Evolutionary conservation across 495 filamentous ascomycete species (phyloP).

Genomic region (Xylaria longipes): DNA sequence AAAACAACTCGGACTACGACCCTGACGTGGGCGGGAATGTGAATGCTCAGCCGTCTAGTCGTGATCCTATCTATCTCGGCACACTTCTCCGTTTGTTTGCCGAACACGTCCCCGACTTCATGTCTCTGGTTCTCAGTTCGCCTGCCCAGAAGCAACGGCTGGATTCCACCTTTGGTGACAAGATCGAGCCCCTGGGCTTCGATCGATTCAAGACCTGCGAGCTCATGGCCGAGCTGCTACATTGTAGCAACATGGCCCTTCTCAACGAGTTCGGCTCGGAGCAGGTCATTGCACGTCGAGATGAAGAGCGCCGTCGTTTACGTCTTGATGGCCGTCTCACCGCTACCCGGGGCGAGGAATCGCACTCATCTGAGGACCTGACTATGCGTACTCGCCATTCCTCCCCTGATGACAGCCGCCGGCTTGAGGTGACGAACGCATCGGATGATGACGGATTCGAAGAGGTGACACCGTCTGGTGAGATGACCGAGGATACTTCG

Average conservation of each 20-base stretch:
- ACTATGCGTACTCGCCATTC: conserved; percentile 55
- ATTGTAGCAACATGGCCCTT: conserved; percentile 99
- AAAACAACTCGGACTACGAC: conserved; percentile 99
- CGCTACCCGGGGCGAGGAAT: conserved; percentile 44
- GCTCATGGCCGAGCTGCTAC: conserved; percentile 95
- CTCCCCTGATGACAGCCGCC: conserved; percentile 55
- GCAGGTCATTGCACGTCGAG: conserved; percentile 78
- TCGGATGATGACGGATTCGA: conserved; percentile 95
- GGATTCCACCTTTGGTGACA: conserved; percentile 79
- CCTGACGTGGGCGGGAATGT: conserved; percentile 82
- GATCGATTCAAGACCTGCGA: conserved; percentile 99
- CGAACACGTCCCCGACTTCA: conserved; percentile 91
- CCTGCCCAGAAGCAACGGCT: conserved; percentile 51
- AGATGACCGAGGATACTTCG: conserved; percentile 66
- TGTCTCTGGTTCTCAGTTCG: conserved; percentile 84
- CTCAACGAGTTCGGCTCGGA: conserved; percentile 94
- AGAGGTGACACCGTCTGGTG: conserved; percentile 76
- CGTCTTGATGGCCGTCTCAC: conserved; percentile 69
- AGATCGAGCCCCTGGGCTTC: conserved; percentile 94
- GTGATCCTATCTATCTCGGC: conserved; percentile 96
- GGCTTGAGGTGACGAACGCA: conserved; percentile 74
- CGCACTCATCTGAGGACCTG: conserved; percentile 50
- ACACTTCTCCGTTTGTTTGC: conserved; percentile 91
- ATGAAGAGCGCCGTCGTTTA: conserved; percentile 80
- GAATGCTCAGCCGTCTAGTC: conserved; percentile 76